A percentile compares a stretch with the other conserved stretches of the same genome.
Evolutionary conservation across 345 rosid species (phyloP).

Genomic region (Eucalyptus pauciflora): DNA sequence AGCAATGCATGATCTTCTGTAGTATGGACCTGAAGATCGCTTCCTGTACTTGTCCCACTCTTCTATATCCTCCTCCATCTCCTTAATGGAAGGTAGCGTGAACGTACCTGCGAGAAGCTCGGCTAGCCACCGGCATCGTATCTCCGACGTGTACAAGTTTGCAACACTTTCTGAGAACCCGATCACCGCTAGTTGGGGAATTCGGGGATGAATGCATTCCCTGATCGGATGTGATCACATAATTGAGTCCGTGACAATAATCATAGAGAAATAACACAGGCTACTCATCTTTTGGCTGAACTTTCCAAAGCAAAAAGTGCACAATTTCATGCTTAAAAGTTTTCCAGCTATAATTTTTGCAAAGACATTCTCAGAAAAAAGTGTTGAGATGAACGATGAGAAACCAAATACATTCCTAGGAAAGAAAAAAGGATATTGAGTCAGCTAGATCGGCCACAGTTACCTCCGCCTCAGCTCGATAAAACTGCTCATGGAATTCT

Average conservation of each 20-base stretch:
- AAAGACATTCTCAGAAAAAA: not conserved
- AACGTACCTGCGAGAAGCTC: conserved; percentile 22
- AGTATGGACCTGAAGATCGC: conserved; percentile 3
- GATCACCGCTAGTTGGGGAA: conserved; percentile 28
- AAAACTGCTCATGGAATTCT: no score
- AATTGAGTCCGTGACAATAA: not conserved
- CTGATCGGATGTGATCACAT: conserved; percentile 1
- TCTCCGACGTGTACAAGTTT: conserved; percentile 26
- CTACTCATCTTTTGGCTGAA: not conserved
- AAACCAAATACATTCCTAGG: not conserved
- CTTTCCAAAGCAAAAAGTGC: not conserved
- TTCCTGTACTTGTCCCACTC: conserved; percentile 17
- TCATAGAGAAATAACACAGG: not conserved
- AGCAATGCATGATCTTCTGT: conserved; percentile 14
- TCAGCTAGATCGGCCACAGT: no score
- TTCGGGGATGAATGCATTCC: conserved; percentile 20
- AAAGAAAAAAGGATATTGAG: no score
- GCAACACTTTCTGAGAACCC: conserved; percentile 24
- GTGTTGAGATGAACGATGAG: not conserved
- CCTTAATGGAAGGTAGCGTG: conserved; percentile 12
- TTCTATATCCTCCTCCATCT: conserved; percentile 19
- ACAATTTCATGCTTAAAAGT: not conserved
- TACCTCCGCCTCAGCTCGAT: no score
- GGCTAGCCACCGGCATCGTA: conserved; percentile 22
- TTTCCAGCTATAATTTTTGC: not conserved